These are phyloP conservation scores for Nevesoporus exiguus DNA, from an alignment of 768 basidiomycete species.

Conservation along the genomic window DNA sequence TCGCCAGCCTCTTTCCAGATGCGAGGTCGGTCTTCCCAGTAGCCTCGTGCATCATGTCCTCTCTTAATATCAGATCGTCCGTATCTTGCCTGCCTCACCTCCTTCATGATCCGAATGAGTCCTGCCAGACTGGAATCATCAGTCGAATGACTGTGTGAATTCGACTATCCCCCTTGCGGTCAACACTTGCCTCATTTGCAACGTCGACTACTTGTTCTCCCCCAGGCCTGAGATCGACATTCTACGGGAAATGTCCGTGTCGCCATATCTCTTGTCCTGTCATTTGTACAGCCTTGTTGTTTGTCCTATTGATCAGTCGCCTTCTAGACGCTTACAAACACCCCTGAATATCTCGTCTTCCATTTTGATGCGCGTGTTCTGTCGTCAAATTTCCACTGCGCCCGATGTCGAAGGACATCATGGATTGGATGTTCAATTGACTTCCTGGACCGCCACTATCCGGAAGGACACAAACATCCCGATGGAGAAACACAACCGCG, in stretches of 20 bases:
- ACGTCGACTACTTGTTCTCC: not conserved
- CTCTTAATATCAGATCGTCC: conserved; percentile 33
- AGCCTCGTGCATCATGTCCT: conserved; percentile 30
- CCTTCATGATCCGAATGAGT: conserved; percentile 28
- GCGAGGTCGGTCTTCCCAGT: not conserved
- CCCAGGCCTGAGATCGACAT: conserved; percentile 7
- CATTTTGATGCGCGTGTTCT: conserved; percentile 38
- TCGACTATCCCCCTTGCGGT: conserved; percentile 4
- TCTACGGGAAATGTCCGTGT: conserved; percentile 12
- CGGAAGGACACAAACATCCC: conserved; percentile 8
- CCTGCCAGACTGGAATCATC: conserved; percentile 15
- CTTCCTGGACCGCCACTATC: conserved; percentile 6
- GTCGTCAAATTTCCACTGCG: conserved; percentile 31
- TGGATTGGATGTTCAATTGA: conserved; percentile 17
- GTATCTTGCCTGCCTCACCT: conserved; percentile 24
- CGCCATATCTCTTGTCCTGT: conserved; percentile 12
- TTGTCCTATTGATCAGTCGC: conserved; percentile 14
- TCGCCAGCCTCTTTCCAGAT: not conserved
- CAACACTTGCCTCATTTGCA: conserved; percentile 15
- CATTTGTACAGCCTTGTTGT: conserved; percentile 25
- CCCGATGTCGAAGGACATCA: conserved; percentile 23
- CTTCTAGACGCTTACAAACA: conserved; percentile 18
- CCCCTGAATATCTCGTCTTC: conserved; percentile 31
- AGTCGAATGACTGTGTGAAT: conserved; percentile 26
- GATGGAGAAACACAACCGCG: conserved; percentile 10